Conservation (phyloP, 768 basidiomycete genomes). For the Peribolospora baueri region DNA sequence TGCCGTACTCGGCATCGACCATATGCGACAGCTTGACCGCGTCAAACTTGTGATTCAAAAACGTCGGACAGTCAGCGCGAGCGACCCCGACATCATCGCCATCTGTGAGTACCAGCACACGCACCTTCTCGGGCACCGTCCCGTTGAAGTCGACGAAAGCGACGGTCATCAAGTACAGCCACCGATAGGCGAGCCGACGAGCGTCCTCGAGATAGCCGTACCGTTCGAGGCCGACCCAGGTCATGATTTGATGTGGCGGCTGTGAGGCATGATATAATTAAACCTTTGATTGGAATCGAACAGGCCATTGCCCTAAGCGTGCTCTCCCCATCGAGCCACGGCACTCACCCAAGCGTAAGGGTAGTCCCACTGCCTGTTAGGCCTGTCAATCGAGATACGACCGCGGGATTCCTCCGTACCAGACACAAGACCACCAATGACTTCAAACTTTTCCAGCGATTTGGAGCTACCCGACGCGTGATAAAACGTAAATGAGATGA, state of each 20-base stretch:
- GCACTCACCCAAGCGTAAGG: slow-evolving; percentile 33
- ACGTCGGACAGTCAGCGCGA: neutral
- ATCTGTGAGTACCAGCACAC: slow-evolving; percentile 1
- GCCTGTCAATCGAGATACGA: slow-evolving; percentile 79
- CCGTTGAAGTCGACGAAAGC: slow-evolving; percentile 94
- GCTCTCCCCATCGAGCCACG: neutral
- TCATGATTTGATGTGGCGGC: slow-evolving; percentile 97
- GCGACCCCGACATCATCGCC: no score
- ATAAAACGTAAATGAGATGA: slow-evolving; percentile 3
- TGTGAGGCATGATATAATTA: slow-evolving; percentile 17
- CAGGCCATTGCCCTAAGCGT: no score
- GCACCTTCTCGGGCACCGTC: slow-evolving; percentile 88
- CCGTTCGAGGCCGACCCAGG: slow-evolving; percentile 88
- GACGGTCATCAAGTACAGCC: slow-evolving; percentile 97
- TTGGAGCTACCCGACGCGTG: slow-evolving; percentile 31
- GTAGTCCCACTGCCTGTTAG: slow-evolving; percentile 97
- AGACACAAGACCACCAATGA: slow-evolving; percentile 77
- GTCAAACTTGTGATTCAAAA: slow-evolving; percentile 38
- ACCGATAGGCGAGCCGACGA: slow-evolving; percentile 77
- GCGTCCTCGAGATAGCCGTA: slow-evolving; percentile 89
- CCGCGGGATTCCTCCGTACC: slow-evolving; percentile 93
- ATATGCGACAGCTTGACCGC: slow-evolving; percentile 85
- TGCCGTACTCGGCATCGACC: slow-evolving; percentile 91
- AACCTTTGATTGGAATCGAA: neutral
- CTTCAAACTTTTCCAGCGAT: slow-evolving; percentile 85